Evolutionary conservation across 176 grass and related monocot species (phyloP).

Genomic region (Sorghum bicolor): DNA sequence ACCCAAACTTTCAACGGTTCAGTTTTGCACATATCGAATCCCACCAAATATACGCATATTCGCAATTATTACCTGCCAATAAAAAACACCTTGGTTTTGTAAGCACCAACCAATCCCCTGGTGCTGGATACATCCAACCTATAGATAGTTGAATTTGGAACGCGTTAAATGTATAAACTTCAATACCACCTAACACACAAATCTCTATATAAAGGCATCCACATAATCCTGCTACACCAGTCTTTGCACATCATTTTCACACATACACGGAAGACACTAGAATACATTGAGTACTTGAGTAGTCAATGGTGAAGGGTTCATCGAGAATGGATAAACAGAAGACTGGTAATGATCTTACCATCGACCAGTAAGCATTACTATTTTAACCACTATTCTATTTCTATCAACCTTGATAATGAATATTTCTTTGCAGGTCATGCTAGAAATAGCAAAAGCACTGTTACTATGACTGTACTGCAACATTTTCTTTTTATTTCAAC

Average conservation of each 20-base stretch:
- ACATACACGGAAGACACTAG: not conserved
- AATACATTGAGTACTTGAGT: not conserved
- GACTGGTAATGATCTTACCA: not conserved
- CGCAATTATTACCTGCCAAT: not conserved
- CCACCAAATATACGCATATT: not conserved
- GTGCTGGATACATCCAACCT: not conserved
- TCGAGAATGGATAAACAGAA: not conserved
- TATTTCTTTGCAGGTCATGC: conserved; percentile 4
- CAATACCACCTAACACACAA: not conserved
- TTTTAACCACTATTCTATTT: conserved; percentile 11
- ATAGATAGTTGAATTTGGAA: not conserved
- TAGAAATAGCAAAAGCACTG: not conserved
- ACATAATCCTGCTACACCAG: not conserved
- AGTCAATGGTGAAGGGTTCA: not conserved
- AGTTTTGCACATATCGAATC: not conserved
- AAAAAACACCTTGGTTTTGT: conserved; percentile 3
- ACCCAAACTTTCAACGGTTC: not conserved
- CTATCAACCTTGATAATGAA: not conserved
- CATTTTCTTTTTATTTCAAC: too few species aligned
- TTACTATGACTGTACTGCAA: not conserved
- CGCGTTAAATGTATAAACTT: not conserved
- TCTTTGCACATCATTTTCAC: not conserved
- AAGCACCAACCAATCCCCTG: not conserved
- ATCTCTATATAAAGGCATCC: not conserved
- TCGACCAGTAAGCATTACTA: not conserved